These are phyloP conservation scores for Vicia faba DNA, from an alignment of 306 rosid species.

Conservation along the genomic window DNA sequence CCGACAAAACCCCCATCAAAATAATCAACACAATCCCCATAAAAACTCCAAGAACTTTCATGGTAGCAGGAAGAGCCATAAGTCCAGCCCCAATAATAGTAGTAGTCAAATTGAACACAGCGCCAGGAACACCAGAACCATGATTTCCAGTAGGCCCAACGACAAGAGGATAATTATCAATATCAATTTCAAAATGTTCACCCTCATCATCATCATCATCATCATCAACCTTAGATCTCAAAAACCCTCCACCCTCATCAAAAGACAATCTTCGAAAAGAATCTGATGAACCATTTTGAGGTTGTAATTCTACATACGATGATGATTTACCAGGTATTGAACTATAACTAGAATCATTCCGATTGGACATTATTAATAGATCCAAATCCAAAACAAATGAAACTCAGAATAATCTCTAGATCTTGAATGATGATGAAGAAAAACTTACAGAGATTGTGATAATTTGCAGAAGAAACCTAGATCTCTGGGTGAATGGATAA, in stretches of 20 bases:
- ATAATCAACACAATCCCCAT: conserved; percentile 68
- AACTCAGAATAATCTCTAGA: conserved; percentile 32
- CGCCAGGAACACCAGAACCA: conserved; percentile 77
- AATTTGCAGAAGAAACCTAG: conserved; percentile 31
- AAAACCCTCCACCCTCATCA: conserved; percentile 39
- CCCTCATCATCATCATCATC: conserved; percentile 40
- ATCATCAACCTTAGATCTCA: conserved; percentile 46
- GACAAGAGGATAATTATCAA: conserved; percentile 65
- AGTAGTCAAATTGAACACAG: conserved; percentile 87
- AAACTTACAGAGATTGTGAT: conserved; percentile 40
- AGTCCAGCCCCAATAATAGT: conserved; percentile 92
- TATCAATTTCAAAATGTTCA: conserved; percentile 58
- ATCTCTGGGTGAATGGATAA: conserved; percentile 56
- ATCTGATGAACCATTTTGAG: conserved; percentile 44
- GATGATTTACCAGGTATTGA: conserved; percentile 52
- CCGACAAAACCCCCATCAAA: conserved; percentile 80
- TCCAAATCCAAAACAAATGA: conserved; percentile 19
- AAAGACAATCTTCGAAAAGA: conserved; percentile 25
- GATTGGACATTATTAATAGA: conserved; percentile 27
- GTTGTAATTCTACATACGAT: conserved; percentile 68
- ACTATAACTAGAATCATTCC: conserved; percentile 59
- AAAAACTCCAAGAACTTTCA: conserved; percentile 90
- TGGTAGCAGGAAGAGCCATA: conserved; percentile 95
- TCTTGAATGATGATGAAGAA: conserved; percentile 16
- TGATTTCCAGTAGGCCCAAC: conserved; percentile 38